Conservation (phyloP, 441 rosid species). For the Mallotus japonicus region DNA sequence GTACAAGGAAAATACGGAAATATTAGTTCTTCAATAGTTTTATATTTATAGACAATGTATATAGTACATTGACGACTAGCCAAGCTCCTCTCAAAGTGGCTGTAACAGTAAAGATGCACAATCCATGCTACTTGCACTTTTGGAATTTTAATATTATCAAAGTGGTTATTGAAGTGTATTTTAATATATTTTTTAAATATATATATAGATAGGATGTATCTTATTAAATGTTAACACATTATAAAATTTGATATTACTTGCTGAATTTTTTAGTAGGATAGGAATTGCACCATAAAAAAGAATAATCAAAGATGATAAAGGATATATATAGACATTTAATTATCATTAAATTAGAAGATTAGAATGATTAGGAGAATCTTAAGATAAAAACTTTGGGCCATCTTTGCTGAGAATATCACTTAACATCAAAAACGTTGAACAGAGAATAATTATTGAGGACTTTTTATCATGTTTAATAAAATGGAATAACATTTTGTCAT, state of each 20-base stretch:
- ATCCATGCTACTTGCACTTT: constrained; percentile 6
- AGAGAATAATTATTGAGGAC: too few relatives aligned
- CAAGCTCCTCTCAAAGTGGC: constrained; percentile 3
- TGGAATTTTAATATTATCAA: background rate
- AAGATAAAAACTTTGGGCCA: background rate
- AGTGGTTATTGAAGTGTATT: background rate
- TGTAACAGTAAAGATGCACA: background rate
- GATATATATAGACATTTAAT: background rate
- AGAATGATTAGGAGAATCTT: constrained; percentile 17
- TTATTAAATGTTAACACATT: background rate
- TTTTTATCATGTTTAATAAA: background rate
- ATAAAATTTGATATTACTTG: background rate
- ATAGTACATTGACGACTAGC: background rate
- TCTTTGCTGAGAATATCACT: background rate
- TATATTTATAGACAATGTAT: background rate
- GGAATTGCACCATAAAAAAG: background rate
- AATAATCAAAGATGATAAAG: background rate
- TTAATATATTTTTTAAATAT: too few relatives aligned
- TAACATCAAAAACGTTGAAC: too few relatives aligned
- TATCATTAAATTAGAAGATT: background rate
- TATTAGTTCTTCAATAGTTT: background rate
- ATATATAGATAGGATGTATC: too few relatives aligned
- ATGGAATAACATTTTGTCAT: background rate
- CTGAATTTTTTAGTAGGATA: background rate
- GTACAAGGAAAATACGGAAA: background rate